Evolutionary conservation across 1,284 basidiomycete species (phyloP), one percentile per base, ranked within the genome.

Genomic region (Schizophyllum amplum): DNA sequence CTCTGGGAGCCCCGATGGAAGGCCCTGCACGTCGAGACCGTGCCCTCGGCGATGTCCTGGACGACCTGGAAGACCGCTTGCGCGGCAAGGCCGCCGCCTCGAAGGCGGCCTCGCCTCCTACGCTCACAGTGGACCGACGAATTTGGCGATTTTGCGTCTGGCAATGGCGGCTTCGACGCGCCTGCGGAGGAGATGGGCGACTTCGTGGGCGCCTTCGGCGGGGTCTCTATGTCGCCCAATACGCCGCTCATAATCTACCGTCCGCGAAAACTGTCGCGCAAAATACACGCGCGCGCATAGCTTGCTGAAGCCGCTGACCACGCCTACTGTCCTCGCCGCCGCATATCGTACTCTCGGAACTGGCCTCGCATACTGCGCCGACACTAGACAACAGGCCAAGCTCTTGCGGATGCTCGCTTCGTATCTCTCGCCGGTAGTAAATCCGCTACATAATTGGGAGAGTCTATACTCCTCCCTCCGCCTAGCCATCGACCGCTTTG

Each of bases 61-160:
- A 90, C 56, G 74, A 81, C 7, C 74, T 92, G 20, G 87, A 91
- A 62, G 60, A 64, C 4, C 70, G 66, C 50, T 63, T 68, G 22
- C 72, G 72, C 56, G 71, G 71, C 24, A 70, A 75, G 66, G 69
- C 63, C 42, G 72, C 61, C 46, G 70, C 63, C 49, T 67, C 70
- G 54, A 73, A 71, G 55, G 72, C 67, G 21, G 68, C 67, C 47
- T 73, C 63, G 24, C 83, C 85, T 13, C 82, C 87, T 0, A 84
- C 77, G 0, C 76, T 86, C 15, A 63, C 77, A 2, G 78, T 83
- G 5, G 81, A 92, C 57, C n/a, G 92, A 96, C 62, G 94, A 95
- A 46, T 98, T 98, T 74, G 94, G 94, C 0, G 94, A 96, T 67
- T 96, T 90, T 66, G 75, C 84, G 0, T 75, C 79, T 72, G 17